Conservation (phyloP, 352 stramenopile genomes). For the Pythium monospermum region DNA sequence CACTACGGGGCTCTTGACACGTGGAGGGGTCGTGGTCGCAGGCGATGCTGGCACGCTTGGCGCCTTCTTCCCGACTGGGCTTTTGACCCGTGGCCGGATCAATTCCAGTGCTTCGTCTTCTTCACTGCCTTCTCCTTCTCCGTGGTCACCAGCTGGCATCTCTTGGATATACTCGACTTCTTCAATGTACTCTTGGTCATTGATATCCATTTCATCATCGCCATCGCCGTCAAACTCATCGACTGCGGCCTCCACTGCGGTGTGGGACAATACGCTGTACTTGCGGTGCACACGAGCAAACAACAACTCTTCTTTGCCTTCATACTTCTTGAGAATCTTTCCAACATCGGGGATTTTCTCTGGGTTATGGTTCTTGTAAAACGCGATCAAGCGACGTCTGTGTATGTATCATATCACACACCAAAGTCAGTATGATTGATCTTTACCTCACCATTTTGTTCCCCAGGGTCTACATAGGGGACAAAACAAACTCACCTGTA, state of each 20-base stretch:
- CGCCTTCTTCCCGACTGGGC: conserved; percentile 14
- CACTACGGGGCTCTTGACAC: background rate
- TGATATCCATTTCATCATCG: conserved; percentile 35
- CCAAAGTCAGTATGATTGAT: background rate
- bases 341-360: conserved; percentile 58
- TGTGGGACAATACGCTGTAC: conserved; percentile 60
- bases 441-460: background rate
- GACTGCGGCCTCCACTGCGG: conserved; percentile 13
- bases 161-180: conserved; percentile 29
- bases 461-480: too few relatives aligned
- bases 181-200: conserved; percentile 22
- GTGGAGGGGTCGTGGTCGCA: background rate
- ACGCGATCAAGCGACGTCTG: conserved; percentile 45
- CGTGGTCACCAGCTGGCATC: conserved; percentile 14
- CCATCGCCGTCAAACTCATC: conserved; percentile 51
- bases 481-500: conserved; percentile 47
- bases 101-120: conserved; percentile 41
- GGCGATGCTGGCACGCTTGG: conserved; percentile 17
- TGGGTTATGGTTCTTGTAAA: conserved; percentile 76
- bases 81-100: conserved; percentile 22
- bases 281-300: conserved; percentile 74
- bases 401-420: conserved; percentile 23
- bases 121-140: too few relatives aligned
- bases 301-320: conserved; percentile 72
- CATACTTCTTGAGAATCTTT: conserved; percentile 65